A percentile compares a stretch with the other conserved stretches of the same genome.
These are phyloP conservation scores for Colletotrichum chrysophilum DNA, from an alignment of 2,329 filamentous ascomycete genomes.

Conservation along the genomic window DNA sequence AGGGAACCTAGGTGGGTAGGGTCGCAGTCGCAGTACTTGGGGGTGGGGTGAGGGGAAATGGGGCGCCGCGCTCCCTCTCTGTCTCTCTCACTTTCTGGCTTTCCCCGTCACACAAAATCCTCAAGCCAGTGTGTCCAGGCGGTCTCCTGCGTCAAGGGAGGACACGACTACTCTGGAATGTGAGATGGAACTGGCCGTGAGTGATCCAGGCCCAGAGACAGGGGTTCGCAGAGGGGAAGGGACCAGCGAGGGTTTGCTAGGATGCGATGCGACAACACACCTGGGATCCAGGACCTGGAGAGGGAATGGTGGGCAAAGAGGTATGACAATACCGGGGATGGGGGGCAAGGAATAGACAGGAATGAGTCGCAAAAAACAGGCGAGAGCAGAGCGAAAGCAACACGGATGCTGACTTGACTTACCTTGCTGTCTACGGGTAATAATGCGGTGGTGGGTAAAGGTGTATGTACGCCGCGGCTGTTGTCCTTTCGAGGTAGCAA, in stretches of 20 bases:
- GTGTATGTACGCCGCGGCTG: background rate
- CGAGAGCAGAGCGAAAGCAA: background rate
- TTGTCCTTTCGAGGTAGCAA: background rate
- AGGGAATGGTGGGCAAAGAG: background rate
- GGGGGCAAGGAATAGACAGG: background rate
- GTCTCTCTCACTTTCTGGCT: background rate
- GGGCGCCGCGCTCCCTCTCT: background rate
- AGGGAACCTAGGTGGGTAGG: background rate
- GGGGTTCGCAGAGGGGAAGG: background rate
- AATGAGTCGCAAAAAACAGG: background rate
- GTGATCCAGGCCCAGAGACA: background rate
- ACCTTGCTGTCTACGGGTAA: background rate
- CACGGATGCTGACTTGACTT: constrained; percentile 2
- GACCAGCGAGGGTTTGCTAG: background rate
- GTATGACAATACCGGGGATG: background rate
- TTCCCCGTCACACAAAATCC: background rate
- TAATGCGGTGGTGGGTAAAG: background rate
- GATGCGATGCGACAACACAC: constrained; percentile 4
- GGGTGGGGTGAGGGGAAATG: constrained; percentile 1
- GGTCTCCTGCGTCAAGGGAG: background rate
- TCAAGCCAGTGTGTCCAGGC: background rate
- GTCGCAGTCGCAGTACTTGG: background rate
- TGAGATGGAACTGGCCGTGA: background rate
- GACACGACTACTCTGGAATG: background rate
- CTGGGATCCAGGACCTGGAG: background rate